phyloP scores from a whole-genome alignment of 306 rosid species.

The Vicia sativa region DNA sequence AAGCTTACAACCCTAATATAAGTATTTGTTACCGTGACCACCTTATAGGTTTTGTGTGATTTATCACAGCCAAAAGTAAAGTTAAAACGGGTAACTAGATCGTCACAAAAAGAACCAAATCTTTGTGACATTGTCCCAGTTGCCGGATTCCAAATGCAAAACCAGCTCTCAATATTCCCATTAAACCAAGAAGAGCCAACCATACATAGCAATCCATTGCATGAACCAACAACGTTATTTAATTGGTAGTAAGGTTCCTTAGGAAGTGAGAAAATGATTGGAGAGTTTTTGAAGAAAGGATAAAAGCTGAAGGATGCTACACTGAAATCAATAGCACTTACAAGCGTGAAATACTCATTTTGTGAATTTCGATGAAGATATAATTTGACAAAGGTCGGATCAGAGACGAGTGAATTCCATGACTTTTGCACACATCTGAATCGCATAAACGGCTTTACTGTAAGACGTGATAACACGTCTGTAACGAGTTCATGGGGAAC shows the following conservation, averaged over 20 bases:
- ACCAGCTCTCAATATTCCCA: not conserved
- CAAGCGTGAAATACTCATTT: not conserved
- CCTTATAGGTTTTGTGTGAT: not conserved
- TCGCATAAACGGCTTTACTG: too few relatives aligned
- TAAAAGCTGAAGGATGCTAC: not conserved
- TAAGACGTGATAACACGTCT: too few relatives aligned
- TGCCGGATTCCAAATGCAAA: not conserved
- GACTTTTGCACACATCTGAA: too few relatives aligned
- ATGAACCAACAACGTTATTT: not conserved
- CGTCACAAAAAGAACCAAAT: too few relatives aligned
- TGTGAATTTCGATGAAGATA: too few relatives aligned
- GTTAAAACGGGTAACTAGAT: not conserved
- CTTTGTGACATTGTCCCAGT: not conserved
- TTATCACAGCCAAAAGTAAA: not conserved
- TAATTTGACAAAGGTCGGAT: too few relatives aligned
- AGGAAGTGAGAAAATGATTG: too few relatives aligned
- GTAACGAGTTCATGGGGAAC: too few relatives aligned
- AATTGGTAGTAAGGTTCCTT: not conserved
- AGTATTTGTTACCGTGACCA: too few relatives aligned
- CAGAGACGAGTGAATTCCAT: too few relatives aligned
- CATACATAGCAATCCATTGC: not conserved
- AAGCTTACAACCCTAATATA: not conserved
- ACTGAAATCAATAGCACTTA: too few relatives aligned
- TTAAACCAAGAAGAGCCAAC: too few relatives aligned
- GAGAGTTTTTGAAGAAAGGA: not conserved